Conservation (phyloP, 768 basidiomycete genomes). For the Boletus reticuloceps region DNA sequence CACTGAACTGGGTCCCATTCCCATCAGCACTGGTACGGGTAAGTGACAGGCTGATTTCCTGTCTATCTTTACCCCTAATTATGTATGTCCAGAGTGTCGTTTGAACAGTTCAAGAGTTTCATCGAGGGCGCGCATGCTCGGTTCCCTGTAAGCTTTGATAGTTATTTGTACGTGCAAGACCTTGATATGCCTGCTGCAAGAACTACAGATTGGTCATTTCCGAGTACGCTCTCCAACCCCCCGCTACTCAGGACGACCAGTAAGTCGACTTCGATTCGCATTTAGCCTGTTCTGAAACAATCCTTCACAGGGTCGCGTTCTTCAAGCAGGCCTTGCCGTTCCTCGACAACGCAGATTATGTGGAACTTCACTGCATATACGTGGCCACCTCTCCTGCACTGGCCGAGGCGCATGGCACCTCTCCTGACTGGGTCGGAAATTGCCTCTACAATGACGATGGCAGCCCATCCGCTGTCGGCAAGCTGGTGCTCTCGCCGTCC, state of each 20-base stretch:
- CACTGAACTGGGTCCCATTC: neutral
- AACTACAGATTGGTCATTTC: conserved; percentile 26
- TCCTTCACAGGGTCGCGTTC: conserved; percentile 26
- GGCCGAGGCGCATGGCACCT: conserved; percentile 17
- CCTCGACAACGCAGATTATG: conserved; percentile 30
- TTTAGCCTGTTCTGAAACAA: neutral
- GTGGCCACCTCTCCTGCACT: conserved; percentile 31
- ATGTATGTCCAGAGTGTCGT: conserved; percentile 17
- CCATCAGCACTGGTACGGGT: conserved; percentile 31
- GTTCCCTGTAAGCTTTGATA: conserved; percentile 25
- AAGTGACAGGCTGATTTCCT: neutral
- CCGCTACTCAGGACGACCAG: conserved; percentile 30
- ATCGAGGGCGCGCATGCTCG: conserved; percentile 24
- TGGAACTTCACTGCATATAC: conserved; percentile 38
- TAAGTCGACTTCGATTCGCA: conserved; percentile 9
- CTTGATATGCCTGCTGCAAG: conserved; percentile 11
- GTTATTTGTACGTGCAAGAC: neutral
- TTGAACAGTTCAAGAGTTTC: conserved; percentile 29
- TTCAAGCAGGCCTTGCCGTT: conserved; percentile 35
- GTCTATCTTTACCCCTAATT: neutral
- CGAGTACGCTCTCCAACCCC: conserved; percentile 33
- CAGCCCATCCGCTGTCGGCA: conserved; percentile 22
- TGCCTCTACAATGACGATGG: conserved; percentile 33
- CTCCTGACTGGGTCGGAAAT: conserved; percentile 23
- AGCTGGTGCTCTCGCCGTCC: conserved; percentile 14